Evolutionary conservation across 164 flowering plant species (phyloP).

Genomic region (Litsea cubeba): DNA sequence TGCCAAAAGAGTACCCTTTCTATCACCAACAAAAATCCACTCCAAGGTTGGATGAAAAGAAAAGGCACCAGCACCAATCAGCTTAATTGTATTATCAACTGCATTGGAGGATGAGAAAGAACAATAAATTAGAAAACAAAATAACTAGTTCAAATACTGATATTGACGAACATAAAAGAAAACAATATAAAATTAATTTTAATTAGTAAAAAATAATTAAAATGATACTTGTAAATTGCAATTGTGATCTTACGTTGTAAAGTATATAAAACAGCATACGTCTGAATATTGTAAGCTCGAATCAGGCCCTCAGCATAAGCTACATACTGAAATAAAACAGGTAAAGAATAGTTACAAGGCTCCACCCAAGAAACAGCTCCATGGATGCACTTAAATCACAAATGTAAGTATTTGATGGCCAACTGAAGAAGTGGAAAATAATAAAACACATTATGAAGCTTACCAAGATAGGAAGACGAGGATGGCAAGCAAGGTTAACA

Average conservation of each 20-base stretch:
- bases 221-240: neutral
- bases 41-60: slow-evolving; percentile 95
- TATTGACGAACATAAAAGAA: neutral
- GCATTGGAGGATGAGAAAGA: slow-evolving; percentile 18
- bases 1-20: slow-evolving; percentile 91
- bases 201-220: neutral
- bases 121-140: slow-evolving; percentile 1
- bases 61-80: slow-evolving; percentile 93
- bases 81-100: slow-evolving; percentile 94
- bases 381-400: neutral
- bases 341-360: slow-evolving; percentile 6
- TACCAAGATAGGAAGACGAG: slow-evolving; percentile 96
- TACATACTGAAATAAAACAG: slow-evolving; percentile 67
- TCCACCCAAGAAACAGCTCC: neutral
- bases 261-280: slow-evolving; percentile 93
- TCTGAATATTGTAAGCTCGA: slow-evolving; percentile 92
- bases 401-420: neutral
- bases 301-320: slow-evolving; percentile 97
- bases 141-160: neutral
- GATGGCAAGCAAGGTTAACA: slow-evolving; percentile 98
- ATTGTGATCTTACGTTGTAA: slow-evolving; percentile 71
- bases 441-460: neutral
- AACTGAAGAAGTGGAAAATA: neutral
- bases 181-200: neutral
- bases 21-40: slow-evolving; percentile 98